Percentiles rank a stretch among this genome's conserved stretches.
Evolutionary conservation across 257 asterid species (phyloP).

Genomic region (Forsythia viridissima): DNA sequence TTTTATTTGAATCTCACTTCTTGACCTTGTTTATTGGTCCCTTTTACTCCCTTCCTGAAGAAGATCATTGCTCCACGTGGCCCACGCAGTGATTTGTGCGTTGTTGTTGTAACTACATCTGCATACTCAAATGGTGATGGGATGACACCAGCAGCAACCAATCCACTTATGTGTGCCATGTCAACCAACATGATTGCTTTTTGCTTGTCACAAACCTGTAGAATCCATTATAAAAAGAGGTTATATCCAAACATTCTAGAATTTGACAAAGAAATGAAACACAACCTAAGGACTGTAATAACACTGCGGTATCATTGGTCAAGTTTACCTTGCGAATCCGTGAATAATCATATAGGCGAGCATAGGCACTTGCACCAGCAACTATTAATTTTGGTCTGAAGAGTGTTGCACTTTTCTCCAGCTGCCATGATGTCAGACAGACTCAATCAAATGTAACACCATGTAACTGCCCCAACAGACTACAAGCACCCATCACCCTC

Average conservation of each 20-base stretch:
- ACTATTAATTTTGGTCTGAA: constrained; percentile 92
- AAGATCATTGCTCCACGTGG: constrained; percentile 99
- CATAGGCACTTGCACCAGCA: constrained; percentile 99
- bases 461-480: neutral
- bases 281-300: neutral
- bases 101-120: constrained; percentile 94
- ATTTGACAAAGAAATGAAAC: neutral
- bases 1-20: constrained; percentile 59
- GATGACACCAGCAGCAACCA: constrained; percentile 97
- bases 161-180: constrained; percentile 99
- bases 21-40: constrained; percentile 83
- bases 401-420: constrained; percentile 91
- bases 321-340: constrained; percentile 76
- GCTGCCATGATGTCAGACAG: constrained; percentile 44
- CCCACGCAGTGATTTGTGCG: constrained; percentile 95
- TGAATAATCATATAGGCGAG: constrained; percentile 89
- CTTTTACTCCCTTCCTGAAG: constrained; percentile 88
- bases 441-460: constrained; percentile 6
- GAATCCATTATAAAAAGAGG: constrained; percentile 21
- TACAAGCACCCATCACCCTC: neutral
- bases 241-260: neutral
- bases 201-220: constrained; percentile 93
- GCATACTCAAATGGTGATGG: constrained; percentile 97
- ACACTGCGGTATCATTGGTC: neutral
- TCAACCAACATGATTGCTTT: constrained; percentile 88